Evolutionary conservation across 257 asterid genomes (phyloP).

Genomic region (Solanum corneliomulleri): DNA sequence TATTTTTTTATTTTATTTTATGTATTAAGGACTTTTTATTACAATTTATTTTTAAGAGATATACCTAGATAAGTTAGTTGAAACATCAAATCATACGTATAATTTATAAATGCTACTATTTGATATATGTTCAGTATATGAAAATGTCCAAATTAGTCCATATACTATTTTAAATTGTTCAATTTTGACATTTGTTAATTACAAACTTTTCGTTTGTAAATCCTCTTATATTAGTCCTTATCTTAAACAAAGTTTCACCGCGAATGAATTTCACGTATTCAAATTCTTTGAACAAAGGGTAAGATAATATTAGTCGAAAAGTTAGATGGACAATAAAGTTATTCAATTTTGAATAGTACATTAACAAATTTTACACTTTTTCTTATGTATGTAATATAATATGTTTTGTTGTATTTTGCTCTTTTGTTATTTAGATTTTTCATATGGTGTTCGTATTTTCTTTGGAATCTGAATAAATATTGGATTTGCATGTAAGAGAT

Average conservation of each 20-base stretch:
- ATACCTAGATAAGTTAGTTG: not conserved
- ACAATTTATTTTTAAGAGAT: not conserved
- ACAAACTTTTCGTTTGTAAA: not conserved
- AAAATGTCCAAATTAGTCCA: not conserved
- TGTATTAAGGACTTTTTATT: not conserved
- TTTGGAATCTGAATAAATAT: not conserved
- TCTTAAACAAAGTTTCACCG: not conserved
- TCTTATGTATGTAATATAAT: not conserved
- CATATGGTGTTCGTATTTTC: not conserved
- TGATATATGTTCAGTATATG: not conserved
- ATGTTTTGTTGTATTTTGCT: not conserved
- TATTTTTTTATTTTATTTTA: not conserved
- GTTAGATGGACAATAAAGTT: not conserved
- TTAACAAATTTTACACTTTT: not conserved
- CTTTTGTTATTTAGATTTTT: rapidly evolving
- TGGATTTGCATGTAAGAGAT: not conserved
- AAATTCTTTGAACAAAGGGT: not conserved
- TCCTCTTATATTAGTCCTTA: not conserved
- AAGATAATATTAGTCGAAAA: not conserved
- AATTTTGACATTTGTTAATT: not conserved
- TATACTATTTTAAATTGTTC: not conserved
- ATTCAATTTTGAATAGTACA: not conserved
- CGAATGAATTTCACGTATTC: not conserved
- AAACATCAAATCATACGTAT: not conserved
- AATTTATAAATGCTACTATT: not conserved